Percentiles rank a stretch among this genome's conserved stretches.
These are phyloP conservation scores for Phytophthora europaea DNA, from an alignment of 352 stramenopile species.

Conservation along the genomic window DNA sequence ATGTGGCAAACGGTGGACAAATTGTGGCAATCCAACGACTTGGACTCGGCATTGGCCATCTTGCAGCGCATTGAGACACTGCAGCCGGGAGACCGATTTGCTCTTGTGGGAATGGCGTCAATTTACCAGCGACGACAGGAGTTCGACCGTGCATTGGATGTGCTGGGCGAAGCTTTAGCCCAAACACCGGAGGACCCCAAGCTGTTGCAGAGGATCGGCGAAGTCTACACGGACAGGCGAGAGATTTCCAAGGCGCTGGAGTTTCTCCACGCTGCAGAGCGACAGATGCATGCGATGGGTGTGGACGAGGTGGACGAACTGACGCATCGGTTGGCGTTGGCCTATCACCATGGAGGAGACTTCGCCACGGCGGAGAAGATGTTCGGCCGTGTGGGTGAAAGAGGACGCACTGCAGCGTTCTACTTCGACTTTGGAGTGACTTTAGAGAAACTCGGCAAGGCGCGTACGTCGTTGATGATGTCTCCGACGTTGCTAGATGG, in stretches of 20 bases:
- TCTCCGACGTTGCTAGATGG: background rate
- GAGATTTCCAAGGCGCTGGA: constrained; percentile 32
- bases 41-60: constrained; percentile 40
- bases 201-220: constrained; percentile 41
- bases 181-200: constrained; percentile 27
- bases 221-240: constrained; percentile 43
- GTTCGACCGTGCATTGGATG: constrained; percentile 30
- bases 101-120: constrained; percentile 38
- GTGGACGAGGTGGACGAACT: constrained; percentile 6
- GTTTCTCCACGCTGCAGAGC: constrained; percentile 27
- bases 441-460: constrained; percentile 59
- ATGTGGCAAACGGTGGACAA: constrained; percentile 42
- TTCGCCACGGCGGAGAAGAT: constrained; percentile 38
- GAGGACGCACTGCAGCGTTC: constrained; percentile 38
- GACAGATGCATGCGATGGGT: constrained; percentile 11
- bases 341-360: constrained; percentile 45
- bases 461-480: constrained; percentile 11
- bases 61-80: constrained; percentile 39
- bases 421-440: constrained; percentile 70
- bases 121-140: constrained; percentile 43
- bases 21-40: constrained; percentile 32
- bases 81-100: constrained; percentile 30
- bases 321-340: constrained; percentile 48
- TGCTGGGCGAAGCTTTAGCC: constrained; percentile 26
- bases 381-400: constrained; percentile 32